Conservation (phyloP, 345 rosid genomes). For the Streptanthus diversifolius region DNA sequence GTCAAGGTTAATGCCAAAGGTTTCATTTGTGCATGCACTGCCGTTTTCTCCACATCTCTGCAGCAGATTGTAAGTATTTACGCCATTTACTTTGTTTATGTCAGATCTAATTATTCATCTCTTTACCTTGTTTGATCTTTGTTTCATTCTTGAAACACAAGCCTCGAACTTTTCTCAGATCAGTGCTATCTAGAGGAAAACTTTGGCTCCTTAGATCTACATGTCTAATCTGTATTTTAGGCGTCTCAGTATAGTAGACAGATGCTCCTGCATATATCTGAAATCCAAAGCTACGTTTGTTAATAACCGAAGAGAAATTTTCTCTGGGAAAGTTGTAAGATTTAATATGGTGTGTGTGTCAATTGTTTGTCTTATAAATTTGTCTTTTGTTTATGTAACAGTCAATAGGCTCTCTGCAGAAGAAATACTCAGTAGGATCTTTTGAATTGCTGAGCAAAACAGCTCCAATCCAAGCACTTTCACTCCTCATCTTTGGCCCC, state of each 20-base stretch:
- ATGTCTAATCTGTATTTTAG: neutral
- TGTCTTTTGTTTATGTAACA: conserved; percentile 27
- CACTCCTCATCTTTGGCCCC: conserved; percentile 84
- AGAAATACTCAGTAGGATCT: conserved; percentile 88
- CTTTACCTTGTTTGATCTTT: too few relatives aligned
- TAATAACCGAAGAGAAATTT: neutral
- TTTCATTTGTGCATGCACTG: conserved; percentile 79
- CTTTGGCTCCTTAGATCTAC: neutral
- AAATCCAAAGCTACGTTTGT: neutral
- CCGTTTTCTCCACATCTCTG: conserved; percentile 77
- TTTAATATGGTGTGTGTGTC: neutral
- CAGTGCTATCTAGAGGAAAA: neutral
- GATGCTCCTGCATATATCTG: conserved; percentile 1
- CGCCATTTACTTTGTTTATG: neutral
- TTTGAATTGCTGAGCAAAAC: conserved; percentile 89
- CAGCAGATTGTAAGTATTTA: conserved; percentile 83
- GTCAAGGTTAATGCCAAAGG: conserved; percentile 94
- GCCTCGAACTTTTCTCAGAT: neutral
- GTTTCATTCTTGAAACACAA: conserved; percentile 1
- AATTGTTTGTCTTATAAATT: conserved; percentile 6
- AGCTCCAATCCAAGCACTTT: conserved; percentile 98
- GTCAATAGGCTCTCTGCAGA: conserved; percentile 92
- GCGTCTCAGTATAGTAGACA: neutral
- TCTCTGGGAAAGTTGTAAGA: neutral
- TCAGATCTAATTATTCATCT: neutral